Conservation (phyloP, 2,329 filamentous ascomycete species). For the Penicillium digitatum region DNA sequence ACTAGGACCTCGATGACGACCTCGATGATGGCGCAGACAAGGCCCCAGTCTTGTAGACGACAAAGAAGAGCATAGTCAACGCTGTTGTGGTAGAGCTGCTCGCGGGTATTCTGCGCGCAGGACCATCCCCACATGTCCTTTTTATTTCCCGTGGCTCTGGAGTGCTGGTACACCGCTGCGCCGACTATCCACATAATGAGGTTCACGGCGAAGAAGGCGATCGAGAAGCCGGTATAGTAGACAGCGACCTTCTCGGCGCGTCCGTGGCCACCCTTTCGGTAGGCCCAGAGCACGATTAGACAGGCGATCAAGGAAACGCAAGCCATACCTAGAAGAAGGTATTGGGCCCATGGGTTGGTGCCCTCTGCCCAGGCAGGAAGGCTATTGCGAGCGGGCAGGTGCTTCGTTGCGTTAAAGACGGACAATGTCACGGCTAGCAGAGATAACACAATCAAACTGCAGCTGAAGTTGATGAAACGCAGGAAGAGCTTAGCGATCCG, state of each 20-base stretch:
- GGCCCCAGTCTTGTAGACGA: constrained; percentile 87
- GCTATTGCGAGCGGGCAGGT: constrained; percentile 69
- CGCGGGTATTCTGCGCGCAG: constrained; percentile 83
- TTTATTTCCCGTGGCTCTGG: constrained; percentile 66
- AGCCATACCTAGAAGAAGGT: constrained; percentile 72
- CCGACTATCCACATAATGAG: constrained; percentile 89
- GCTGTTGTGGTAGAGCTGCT: constrained; percentile 71
- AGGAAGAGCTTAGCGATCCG: constrained; percentile 91
- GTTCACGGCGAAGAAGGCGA: constrained; percentile 89
- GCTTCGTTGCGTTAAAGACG: constrained; percentile 85
- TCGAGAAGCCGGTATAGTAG: constrained; percentile 92
- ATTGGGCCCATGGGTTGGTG: constrained; percentile 85
- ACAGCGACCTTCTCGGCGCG: constrained; percentile 88
- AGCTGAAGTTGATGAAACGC: constrained; percentile 94
- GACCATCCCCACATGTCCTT: constrained; percentile 98
- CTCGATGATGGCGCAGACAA: constrained; percentile 97
- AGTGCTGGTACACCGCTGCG: constrained; percentile 76
- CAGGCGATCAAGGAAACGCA: constrained; percentile 77
- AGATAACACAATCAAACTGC: constrained; percentile 86
- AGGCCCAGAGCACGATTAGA: constrained; percentile 74
- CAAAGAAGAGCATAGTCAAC: constrained; percentile 88
- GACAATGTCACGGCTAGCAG: constrained; percentile 84
- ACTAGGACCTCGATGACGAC: constrained; percentile 87
- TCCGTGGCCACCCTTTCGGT: constrained; percentile 81
- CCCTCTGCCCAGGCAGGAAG: constrained; percentile 78